Evolutionary conservation across 331 rosid species (phyloP), one percentile per base, ranked within the genome.

Genomic region (Prunus yedoensis): DNA sequence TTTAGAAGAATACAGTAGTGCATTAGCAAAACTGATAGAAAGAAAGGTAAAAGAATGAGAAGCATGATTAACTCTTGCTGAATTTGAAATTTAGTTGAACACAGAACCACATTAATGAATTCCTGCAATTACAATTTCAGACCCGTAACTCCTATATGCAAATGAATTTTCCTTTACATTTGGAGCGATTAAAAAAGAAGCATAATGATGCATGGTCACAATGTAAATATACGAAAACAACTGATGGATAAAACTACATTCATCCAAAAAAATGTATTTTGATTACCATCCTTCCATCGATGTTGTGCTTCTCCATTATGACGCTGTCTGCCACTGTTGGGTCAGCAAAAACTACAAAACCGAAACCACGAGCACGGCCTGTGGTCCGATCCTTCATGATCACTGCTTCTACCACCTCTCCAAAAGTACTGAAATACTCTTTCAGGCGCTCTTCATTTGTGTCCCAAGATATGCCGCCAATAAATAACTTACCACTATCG

Each of bases 351-450:
- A 94, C 97, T 71, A 94, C 87, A 73, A 94, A 94, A 62, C 99
- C 99, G 50, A 94, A 94, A 76, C 99, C 99, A 45, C 99, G 95
- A 53, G 97, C 99, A 63, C 99, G 92, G 67, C 99, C 97, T 3
- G 99, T 92, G 57, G 96, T 90, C 82, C 99, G 97, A 90, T 94
- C 99, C 89, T 94, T 94, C 99, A 94, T 94, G 81, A 94, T 94
- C 82, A 94, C 97, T 35, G 97, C 97, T 82, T 94, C 99, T 73
- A 92, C 91, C 77, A 94, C 92, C 76, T 94, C 99, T 10, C 99
- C 99, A 70, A 80, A 94, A 57, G 84, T 71, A 82, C 92, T 78
- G 79, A 94, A 94, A 76, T 94, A 92, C 88, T 90, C 97, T 79
- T 90, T 92, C 74, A 94, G 93, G 47, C 99, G 94, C 79, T 92